Conservation (phyloP, 805 yeast genomes). For the Lipomyces chichibuensis region DNA sequence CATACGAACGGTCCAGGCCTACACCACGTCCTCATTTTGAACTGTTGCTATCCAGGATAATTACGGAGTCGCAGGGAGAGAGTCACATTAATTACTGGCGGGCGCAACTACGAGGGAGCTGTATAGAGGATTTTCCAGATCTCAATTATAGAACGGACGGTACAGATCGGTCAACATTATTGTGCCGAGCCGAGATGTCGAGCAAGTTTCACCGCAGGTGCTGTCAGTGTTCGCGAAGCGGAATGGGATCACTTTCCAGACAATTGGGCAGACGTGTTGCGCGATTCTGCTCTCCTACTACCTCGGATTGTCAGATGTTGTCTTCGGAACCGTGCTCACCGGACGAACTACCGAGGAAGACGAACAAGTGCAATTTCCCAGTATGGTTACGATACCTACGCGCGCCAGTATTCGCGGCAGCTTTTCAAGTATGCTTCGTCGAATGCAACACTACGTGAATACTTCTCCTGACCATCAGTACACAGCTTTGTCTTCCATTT, state of each 20-base stretch:
- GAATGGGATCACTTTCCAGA: slow-evolving; percentile 24
- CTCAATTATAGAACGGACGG: background rate
- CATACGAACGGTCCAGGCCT: background rate
- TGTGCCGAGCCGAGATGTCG: background rate
- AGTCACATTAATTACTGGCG: slow-evolving; percentile 18
- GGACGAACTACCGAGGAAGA: slow-evolving; percentile 34
- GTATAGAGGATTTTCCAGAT: slow-evolving; percentile 7
- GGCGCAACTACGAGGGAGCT: background rate
- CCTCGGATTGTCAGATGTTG: slow-evolving; percentile 22
- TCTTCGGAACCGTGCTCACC: slow-evolving; percentile 36
- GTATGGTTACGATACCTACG: slow-evolving; percentile 34
- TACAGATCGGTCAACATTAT: background rate
- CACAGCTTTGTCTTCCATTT: slow-evolving; percentile 12
- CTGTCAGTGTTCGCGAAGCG: slow-evolving; percentile 10
- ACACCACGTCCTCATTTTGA: slow-evolving; percentile 15
- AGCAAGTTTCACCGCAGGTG: slow-evolving; percentile 7
- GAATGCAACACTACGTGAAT: slow-evolving; percentile 11
- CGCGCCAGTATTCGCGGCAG: slow-evolving; percentile 11
- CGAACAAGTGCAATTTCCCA: slow-evolving; percentile 31
- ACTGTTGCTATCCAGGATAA: slow-evolving; percentile 10
- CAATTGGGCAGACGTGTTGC: slow-evolving; percentile 30
- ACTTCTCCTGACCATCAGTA: slow-evolving; percentile 17
- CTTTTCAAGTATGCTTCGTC: slow-evolving; percentile 14
- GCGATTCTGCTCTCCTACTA: slow-evolving; percentile 27
- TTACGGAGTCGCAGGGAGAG: background rate